Evolutionary conservation across 108 stramenopile species (phyloP).

Genomic region (Skeletonema tropicum): DNA sequence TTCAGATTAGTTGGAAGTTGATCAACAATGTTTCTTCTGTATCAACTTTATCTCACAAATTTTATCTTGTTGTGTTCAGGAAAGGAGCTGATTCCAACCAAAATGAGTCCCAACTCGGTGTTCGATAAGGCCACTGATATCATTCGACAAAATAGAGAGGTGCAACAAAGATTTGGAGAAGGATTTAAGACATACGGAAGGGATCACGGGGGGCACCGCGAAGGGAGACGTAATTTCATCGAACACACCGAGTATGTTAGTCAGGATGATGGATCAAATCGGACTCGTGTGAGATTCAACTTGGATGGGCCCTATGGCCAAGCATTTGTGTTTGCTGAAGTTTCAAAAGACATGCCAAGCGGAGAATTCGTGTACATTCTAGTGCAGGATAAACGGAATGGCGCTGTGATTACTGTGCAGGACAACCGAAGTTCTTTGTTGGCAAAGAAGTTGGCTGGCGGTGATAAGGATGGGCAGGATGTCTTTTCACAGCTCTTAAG

Average conservation of each 20-base stretch:
- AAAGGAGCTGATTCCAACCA: constrained; percentile 60
- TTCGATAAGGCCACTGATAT: constrained; percentile 72
- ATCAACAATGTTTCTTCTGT: constrained; percentile 7
- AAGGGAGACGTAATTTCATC: constrained; percentile 94
- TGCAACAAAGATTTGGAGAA: constrained; percentile 84
- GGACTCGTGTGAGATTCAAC: constrained; percentile 92
- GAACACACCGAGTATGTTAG: constrained; percentile 90
- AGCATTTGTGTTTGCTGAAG: constrained; percentile 91
- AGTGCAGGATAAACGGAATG: constrained; percentile 92
- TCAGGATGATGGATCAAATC: constrained; percentile 85
- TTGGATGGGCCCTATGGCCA: constrained; percentile 86
- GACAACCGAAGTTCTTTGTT: constrained; percentile 80
- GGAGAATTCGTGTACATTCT: constrained; percentile 94
- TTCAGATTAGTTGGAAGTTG: constrained; percentile 57
- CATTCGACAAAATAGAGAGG: constrained; percentile 68
- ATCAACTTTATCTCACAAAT: not conserved
- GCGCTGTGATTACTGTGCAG: constrained; percentile 71
- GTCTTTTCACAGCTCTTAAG: constrained; percentile 39
- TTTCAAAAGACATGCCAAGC: constrained; percentile 71
- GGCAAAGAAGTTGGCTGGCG: constrained; percentile 71
- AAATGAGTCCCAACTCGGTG: constrained; percentile 91
- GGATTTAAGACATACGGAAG: constrained; percentile 91
- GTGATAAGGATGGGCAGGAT: constrained; percentile 57
- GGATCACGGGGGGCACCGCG: constrained; percentile 93
- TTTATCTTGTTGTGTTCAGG: not conserved